These are phyloP conservation scores for Metschnikowia noctiluminum DNA, from an alignment of 805 yeast genomes.

Conservation along the genomic window DNA sequence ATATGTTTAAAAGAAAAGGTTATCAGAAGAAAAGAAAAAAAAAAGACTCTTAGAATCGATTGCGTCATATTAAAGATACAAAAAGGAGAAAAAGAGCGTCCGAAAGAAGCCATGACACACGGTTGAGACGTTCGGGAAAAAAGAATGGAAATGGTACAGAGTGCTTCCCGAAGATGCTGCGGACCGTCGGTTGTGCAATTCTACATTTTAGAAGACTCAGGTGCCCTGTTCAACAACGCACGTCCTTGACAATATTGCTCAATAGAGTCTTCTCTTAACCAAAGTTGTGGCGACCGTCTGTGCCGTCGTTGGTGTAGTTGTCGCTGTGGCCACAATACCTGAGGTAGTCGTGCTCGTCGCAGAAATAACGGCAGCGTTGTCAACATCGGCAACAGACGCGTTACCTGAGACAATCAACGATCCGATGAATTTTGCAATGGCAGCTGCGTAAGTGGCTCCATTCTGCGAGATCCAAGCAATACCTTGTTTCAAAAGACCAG, in stretches of 20 bases:
- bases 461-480: constrained; percentile 23
- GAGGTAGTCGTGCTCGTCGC: constrained; percentile 5
- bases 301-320: neutral
- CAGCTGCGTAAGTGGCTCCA: constrained; percentile 26
- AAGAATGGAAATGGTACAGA: neutral
- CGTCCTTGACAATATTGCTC: neutral
- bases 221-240: too few relatives aligned
- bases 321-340: neutral
- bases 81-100: neutral
- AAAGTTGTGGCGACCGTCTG: constrained; percentile 21
- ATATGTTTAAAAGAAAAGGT: too few relatives aligned
- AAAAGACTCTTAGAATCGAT: too few relatives aligned
- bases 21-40: too few relatives aligned
- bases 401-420: constrained; percentile 24
- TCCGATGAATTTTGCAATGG: constrained; percentile 28
- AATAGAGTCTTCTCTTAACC: constrained; percentile 24
- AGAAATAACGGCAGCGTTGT: constrained; percentile 19
- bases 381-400: constrained; percentile 25
- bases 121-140: neutral
- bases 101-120: too few relatives aligned
- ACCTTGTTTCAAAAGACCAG: constrained; percentile 31
- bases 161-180: neutral
- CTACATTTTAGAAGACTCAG: too few relatives aligned
- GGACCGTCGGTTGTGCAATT: too few relatives aligned
- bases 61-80: neutral